Evolutionary conservation across 2,329 filamentous ascomycete genomes (phyloP), one percentile per base, ranked within the genome.

Genomic region (Alternaria hordeiaustralica): DNA sequence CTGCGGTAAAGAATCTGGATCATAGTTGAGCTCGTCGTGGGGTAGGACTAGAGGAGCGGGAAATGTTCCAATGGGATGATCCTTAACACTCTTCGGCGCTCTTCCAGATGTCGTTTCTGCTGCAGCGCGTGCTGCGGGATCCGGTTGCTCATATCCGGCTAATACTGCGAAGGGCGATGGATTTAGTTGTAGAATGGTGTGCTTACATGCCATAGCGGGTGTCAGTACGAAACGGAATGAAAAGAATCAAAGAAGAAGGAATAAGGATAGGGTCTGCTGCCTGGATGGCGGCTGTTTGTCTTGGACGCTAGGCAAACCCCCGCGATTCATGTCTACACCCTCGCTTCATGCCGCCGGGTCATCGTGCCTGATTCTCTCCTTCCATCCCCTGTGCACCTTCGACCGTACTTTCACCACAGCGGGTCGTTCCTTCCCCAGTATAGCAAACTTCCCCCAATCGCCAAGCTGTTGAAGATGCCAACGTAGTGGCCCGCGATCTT

Each of bases 31-130:
- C 20, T 87, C 86, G 70, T 91, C 89, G 3, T 80, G 82, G 0
- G 89, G 89, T 0, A 91, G 78, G 0, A 90, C 79, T 6, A 91
- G 72, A 0, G 89, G 88, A 0, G 81, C 86, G 0, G 88, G 89
- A 64, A 89, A 91, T 1, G 44, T 50, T 2, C 69, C 70, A 1
- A 66, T 71, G 3, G 69, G 44, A 49, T 50, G 51, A 36, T 45
- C 41, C 20, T 21, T 58, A 7, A 51, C 50, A 1, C 30, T 57
- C 44, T 53, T 61, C 6, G 58, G 36, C 11, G 28, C 28, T 15
- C 59, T 59, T 5, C 61, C 61, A 12, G 65, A 66, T 51, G 20
- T 75, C 69, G 26, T 64, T 18, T 61, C 63, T 49, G 71, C 72
- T 49, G 71, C 74, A 23, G 72, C 58, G 18, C 77, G 69, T 51